Base-by-base conservation (phyloP, 2,329 filamentous ascomycete genomes). In the Cytospora mali region DNA sequence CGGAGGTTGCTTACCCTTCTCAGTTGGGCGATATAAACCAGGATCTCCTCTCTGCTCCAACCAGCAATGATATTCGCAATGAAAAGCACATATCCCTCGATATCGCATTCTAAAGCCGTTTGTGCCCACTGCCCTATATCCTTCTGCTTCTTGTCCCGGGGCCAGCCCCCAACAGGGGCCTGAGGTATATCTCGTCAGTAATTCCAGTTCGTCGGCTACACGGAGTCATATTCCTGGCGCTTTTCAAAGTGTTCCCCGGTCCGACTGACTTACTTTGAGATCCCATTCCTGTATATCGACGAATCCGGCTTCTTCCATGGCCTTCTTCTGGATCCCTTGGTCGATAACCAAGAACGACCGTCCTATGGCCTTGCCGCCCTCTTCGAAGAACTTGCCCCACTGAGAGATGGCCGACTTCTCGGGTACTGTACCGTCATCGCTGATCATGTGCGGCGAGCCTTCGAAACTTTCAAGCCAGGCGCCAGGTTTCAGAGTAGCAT, bases 221-320 rank as follows among this genome's bases (percentile, higher is more conserved):
- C 4, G 42, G 9, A 23, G 42, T 46, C 7, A 21, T 46, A n/a
- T 39, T 18, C 42, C 23, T 9, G 42, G 42, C 42, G n/a, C 9
- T 35, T 6, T 29, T 16, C 49, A 27, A n/a, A 16, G 13, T 42
- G 1, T 27, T 25, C 7, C 11, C 18, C n/a, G n/a, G 23, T 6
- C 16, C 16, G n/a, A n/a, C 6, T n/a, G n/a, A 62, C 69, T 55
- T 25, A 87, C 75, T 71, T 84, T 85, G 66, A 76, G 78, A 16
- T 81, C 70, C 35, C 77, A 76, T 66, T 84, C 80, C 53, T 82
- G 75, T 13, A 88, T 79, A 60, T 88, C 82, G 3, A 81, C 77
- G 62, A 86, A 88, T 0, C 86, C 86, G 1, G 82, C 79, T 29
- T 82, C 79, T 69, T 79, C 76, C 73, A 87, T 83, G 2, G 68